A percentile compares a stretch with the other conserved stretches of the same genome.
Evolutionary conservation across 2,329 filamentous ascomycete species (phyloP).

Genomic region (Fusarium tuaranense): DNA sequence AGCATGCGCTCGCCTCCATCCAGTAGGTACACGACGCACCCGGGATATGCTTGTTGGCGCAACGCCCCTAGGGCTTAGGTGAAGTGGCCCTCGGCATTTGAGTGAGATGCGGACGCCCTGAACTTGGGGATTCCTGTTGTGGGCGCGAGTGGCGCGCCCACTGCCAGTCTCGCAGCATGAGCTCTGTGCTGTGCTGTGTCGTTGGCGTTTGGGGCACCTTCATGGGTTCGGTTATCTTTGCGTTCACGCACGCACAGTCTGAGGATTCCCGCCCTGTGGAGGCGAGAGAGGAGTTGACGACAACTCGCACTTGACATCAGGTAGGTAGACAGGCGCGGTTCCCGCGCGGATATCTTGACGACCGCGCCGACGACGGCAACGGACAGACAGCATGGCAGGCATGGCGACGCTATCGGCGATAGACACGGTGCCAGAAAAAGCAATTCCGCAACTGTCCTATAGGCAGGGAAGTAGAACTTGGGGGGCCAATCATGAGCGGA

Average conservation of each 20-base stretch:
- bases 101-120: slow-evolving; percentile 14
- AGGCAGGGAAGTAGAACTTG: slow-evolving; percentile 27
- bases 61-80: slow-evolving; percentile 24
- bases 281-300: not conserved
- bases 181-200: slow-evolving; percentile 23
- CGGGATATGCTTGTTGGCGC: slow-evolving; percentile 18
- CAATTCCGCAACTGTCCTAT: slow-evolving; percentile 29
- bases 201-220: slow-evolving; percentile 18
- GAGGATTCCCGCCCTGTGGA: not conserved
- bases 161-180: slow-evolving; percentile 21
- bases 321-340: slow-evolving; percentile 4
- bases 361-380: not conserved
- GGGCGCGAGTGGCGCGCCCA: slow-evolving; percentile 23
- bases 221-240: slow-evolving; percentile 26
- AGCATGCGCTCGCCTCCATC: slow-evolving; percentile 15
- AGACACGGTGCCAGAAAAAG: slow-evolving; percentile 29
- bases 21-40: slow-evolving; percentile 9
- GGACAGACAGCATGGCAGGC: not conserved
- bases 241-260: slow-evolving; percentile 14
- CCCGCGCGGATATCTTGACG: slow-evolving; percentile 16
- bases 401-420: not conserved
- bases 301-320: not conserved
- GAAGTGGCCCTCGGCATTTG: slow-evolving; percentile 15
- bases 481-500: slow-evolving; percentile 35
- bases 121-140: slow-evolving; percentile 13